A percentile compares a stretch with the other conserved stretches of the same genome.
phyloP scores from a whole-genome alignment of 108 stramenopile species.

The Nitzschia sp. region DNA sequence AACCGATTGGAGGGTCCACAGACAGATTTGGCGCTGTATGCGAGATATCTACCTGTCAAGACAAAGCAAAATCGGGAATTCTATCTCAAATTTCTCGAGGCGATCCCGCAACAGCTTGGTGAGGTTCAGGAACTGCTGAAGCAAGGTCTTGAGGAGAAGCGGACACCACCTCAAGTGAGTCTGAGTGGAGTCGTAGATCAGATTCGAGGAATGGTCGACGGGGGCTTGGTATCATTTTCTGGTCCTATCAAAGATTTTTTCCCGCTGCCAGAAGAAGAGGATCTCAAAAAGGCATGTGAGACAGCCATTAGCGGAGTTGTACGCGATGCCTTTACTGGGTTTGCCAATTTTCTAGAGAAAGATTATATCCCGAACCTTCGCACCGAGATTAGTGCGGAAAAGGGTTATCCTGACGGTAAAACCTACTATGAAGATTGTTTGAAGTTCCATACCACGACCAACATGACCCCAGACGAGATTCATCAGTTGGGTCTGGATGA shows the following conservation, averaged over 20 bases:
- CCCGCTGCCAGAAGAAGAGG: slow-evolving; percentile 23
- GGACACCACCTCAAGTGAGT: slow-evolving; percentile 37
- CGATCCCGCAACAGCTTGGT: slow-evolving; percentile 34
- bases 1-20: slow-evolving; percentile 64
- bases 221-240: slow-evolving; percentile 24
- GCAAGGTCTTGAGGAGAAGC: slow-evolving; percentile 28
- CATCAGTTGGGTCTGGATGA: slow-evolving; percentile 61
- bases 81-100: slow-evolving; percentile 40
- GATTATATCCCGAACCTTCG: slow-evolving; percentile 56
- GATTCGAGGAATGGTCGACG: slow-evolving; percentile 34
- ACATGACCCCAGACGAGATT: slow-evolving; percentile 51
- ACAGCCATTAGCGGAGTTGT: slow-evolving; percentile 14
- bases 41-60: slow-evolving; percentile 48
- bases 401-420: slow-evolving; percentile 52
- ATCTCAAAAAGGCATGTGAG: slow-evolving; percentile 23
- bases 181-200: slow-evolving; percentile 38
- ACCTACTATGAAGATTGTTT: slow-evolving; percentile 54
- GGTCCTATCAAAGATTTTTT: slow-evolving; percentile 26
- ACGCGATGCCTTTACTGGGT: slow-evolving; percentile 16
- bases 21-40: slow-evolving; percentile 53
- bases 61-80: slow-evolving; percentile 37
- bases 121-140: slow-evolving; percentile 36
- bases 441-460: slow-evolving; percentile 61
- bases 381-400: slow-evolving; percentile 47
- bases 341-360: slow-evolving; percentile 49